phyloP scores from a whole-genome alignment of 129 eudicot genomes.

The Centaurea solstitialis region DNA sequence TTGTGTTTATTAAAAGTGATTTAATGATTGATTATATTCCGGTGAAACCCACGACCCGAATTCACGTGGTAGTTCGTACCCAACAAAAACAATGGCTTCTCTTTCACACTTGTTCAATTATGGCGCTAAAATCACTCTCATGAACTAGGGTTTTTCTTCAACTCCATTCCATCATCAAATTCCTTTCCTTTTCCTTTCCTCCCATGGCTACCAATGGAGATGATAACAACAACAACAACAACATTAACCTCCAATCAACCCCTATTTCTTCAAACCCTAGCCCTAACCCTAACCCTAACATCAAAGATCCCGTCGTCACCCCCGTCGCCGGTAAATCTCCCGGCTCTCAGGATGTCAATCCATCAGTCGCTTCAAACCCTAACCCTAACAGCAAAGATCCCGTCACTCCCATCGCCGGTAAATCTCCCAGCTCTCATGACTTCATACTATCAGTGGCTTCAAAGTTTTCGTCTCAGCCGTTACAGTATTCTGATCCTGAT shows the following conservation, averaged over 20 bases:
- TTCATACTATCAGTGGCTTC: slow-evolving; percentile 66
- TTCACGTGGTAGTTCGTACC: not conserved
- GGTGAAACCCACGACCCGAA: slow-evolving; percentile 8
- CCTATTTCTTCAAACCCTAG: slow-evolving; percentile 41
- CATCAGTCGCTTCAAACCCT: slow-evolving; percentile 57
- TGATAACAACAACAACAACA: slow-evolving; percentile 20
- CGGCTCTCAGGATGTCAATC: slow-evolving; percentile 46
- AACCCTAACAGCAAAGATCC: slow-evolving; percentile 31
- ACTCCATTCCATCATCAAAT: slow-evolving; percentile 2
- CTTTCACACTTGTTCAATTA: slow-evolving; percentile 14
- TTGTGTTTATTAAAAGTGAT: no score
- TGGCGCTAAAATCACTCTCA: slow-evolving; percentile 26
- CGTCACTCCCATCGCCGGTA: slow-evolving; percentile 23
- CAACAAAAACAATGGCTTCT: not conserved
- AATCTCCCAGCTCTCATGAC: slow-evolving; percentile 35
- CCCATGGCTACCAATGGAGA: slow-evolving; percentile 31
- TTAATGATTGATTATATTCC: no score
- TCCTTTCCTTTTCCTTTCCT: not conserved
- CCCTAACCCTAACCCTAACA: slow-evolving; percentile 37
- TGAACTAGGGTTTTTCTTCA: slow-evolving; percentile 62
- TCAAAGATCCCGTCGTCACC: slow-evolving; percentile 35
- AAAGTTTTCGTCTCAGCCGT: slow-evolving; percentile 71
- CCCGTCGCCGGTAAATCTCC: slow-evolving; percentile 17
- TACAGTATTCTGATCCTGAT: slow-evolving; percentile 73
- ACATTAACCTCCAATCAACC: slow-evolving; percentile 20